Base-by-base conservation (phyloP, 2,329 filamentous ascomycete species). In the Verticillium nonalfalfae region DNA sequence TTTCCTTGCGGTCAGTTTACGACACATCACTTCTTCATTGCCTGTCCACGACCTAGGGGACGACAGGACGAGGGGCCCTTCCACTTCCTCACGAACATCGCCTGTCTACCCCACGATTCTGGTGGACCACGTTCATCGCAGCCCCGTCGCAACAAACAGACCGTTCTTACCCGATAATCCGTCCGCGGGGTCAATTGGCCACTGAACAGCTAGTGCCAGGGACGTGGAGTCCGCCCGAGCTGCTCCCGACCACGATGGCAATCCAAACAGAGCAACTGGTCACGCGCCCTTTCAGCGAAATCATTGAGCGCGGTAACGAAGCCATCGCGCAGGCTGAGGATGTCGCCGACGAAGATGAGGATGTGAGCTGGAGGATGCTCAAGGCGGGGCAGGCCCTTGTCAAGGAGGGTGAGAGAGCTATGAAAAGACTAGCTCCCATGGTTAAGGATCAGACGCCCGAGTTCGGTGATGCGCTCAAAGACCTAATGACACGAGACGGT, bases 321-420 rank as follows among this genome's bases (percentile, higher is more conserved):
- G 76, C 75, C 11, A 55, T 71, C n/a, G 60, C 67, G 40, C 75
- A 75, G 59, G 72, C 74, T 9, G 67, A 70, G 60, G 66, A 65
- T n/a, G 61, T 65, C 2, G 69, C 67, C 15, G 61, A 65, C 34
- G 64, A 65, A 35, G 68, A 64, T 59, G 58, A 59, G 9, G 70
- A 66, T 15, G 62, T 66, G 33, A 64, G 65, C 33, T 69, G 64
- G 57, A 64, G 63, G 14, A 74, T 78, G 69, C 65, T 68, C 38
- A 73, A 70, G 61, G 69, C 74, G 35, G 75, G 72, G 0, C 71
- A 71, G 55, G 61, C 65, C 7, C 66, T 79, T 7, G 60, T 71
- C 18, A 74, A 69, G 50, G 76, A 78, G 54, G 76, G 75, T 52
- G 72, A 74, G 66, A 68, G 74, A 1, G 73, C 74, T 2, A 56